Conservation (phyloP, 306 rosid genomes). For the Begonia fuchsioides region DNA sequence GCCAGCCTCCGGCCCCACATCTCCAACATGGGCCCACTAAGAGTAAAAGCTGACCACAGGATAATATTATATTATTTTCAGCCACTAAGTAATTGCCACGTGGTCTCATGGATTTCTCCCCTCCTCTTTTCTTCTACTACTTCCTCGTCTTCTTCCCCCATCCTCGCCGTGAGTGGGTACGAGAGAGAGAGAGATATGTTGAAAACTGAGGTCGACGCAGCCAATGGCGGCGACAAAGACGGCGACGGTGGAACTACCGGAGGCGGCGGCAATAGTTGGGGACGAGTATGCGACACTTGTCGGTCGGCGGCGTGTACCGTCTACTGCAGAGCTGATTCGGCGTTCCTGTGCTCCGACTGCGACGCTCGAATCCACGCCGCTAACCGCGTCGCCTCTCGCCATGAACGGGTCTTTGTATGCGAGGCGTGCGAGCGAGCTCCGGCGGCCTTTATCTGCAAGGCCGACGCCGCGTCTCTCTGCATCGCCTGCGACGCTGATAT, state of each 20-base stretch:
- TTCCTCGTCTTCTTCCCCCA: background rate
- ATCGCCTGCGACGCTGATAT: conserved; percentile 65
- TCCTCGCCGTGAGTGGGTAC: background rate
- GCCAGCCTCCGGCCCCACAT: conserved; percentile 14
- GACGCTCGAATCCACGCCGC: conserved; percentile 51
- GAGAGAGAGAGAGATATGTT: conserved; percentile 16
- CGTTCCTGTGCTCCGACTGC: conserved; percentile 42
- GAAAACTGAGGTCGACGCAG: conserved; percentile 15
- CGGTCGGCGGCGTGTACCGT: conserved; percentile 35
- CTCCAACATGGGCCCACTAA: conserved; percentile 12
- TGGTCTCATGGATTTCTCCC: conserved; percentile 33
- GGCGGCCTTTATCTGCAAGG: conserved; percentile 74
- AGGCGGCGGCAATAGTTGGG: conserved; percentile 16
- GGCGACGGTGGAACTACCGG: background rate
- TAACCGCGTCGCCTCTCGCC: conserved; percentile 37
- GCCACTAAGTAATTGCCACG: conserved; percentile 56
- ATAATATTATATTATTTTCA: conserved; percentile 24
- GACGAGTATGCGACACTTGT: conserved; percentile 66
- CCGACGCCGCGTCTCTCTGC: conserved; percentile 83
- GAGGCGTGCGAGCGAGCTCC: conserved; percentile 85
- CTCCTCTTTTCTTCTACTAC: background rate
- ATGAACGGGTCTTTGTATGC: conserved; percentile 80
- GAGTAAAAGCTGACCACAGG: conserved; percentile 49
- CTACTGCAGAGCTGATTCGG: conserved; percentile 52
- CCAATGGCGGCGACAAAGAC: background rate